phyloP scores from a whole-genome alignment of 352 stramenopile genomes.

The Phytophthora pseudosyringae region DNA sequence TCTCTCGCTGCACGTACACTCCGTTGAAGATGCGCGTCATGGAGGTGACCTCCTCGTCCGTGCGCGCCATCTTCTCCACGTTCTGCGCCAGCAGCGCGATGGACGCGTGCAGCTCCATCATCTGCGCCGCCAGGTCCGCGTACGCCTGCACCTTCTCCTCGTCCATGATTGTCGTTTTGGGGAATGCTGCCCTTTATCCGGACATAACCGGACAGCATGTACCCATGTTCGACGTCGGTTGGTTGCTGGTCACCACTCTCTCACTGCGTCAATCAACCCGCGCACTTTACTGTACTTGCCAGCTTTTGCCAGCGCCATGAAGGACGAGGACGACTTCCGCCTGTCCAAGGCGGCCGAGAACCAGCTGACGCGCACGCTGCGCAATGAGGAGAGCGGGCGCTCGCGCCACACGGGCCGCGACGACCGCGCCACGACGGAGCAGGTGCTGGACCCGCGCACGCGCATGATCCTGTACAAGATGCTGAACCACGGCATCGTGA shows the following conservation, averaged over 20 bases:
- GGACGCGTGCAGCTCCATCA: conserved; percentile 80
- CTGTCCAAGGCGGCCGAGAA: conserved; percentile 85
- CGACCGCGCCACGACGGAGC: conserved; percentile 98
- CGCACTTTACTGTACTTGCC: not conserved
- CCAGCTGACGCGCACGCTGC: conserved; percentile 76
- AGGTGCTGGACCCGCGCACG: conserved; percentile 98
- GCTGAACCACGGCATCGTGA: conserved; percentile 96
- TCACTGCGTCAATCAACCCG: conserved; percentile 4
- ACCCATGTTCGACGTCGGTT: conserved; percentile 19
- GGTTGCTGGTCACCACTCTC: conserved; percentile 15
- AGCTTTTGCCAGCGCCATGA: conserved; percentile 35
- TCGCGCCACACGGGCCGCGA: conserved; percentile 95
- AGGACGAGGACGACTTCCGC: conserved; percentile 67
- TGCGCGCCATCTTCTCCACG: conserved; percentile 78
- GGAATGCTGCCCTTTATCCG: conserved; percentile 1
- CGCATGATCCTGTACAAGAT: conserved; percentile 99
- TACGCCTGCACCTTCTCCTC: conserved; percentile 76
- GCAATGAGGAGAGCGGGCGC: conserved; percentile 77
- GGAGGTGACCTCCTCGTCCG: conserved; percentile 66
- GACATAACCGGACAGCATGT: conserved; percentile 9
- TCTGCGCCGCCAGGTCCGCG: conserved; percentile 66
- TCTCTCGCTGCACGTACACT: conserved; percentile 47
- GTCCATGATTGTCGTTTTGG: conserved; percentile 49
- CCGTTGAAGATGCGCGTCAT: conserved; percentile 83
- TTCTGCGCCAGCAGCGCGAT: conserved; percentile 75